phyloP scores from a whole-genome alignment of 345 rosid genomes.

The Linum trigynum region DNA sequence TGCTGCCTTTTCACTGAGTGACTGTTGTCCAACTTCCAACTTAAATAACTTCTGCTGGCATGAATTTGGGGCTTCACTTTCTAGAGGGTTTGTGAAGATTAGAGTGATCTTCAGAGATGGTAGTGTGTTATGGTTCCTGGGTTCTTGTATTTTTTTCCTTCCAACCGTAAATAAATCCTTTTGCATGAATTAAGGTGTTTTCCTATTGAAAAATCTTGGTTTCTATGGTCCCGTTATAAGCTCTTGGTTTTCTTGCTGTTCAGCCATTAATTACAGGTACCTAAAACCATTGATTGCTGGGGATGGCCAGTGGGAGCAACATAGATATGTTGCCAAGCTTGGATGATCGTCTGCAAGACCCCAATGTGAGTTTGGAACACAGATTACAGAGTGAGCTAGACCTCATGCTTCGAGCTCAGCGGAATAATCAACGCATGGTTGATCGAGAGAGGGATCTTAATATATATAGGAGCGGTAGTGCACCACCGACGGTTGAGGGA shows the following conservation, averaged over 20 bases:
- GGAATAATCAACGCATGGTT: constrained; percentile 26
- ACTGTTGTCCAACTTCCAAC: too few species aligned
- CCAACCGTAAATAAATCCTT: too few species aligned
- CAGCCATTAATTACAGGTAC: too few species aligned
- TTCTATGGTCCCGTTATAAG: neutral
- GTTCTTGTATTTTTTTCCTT: too few species aligned
- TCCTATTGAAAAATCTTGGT: neutral
- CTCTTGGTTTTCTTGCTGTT: neutral
- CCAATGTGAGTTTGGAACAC: constrained; percentile 47
- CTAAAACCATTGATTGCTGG: constrained; percentile 6
- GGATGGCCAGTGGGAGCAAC: constrained; percentile 48
- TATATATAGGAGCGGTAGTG: constrained; percentile 75
- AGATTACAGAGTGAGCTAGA: constrained; percentile 59
- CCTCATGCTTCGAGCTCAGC: constrained; percentile 47
- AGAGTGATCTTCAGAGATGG: too few species aligned
- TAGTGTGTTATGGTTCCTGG: too few species aligned
- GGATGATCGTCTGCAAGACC: constrained; percentile 35
- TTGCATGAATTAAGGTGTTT: neutral
- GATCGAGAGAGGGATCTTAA: constrained; percentile 44
- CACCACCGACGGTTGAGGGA: constrained; percentile 93
- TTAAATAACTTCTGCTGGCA: too few species aligned
- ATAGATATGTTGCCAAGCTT: constrained; percentile 45
- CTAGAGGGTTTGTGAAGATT: too few species aligned
- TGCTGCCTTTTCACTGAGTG: too few species aligned
- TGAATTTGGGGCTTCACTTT: too few species aligned